Base-by-base conservation (phyloP, 1,284 basidiomycete genomes). In the Ceratobasidium theobromae region DNA sequence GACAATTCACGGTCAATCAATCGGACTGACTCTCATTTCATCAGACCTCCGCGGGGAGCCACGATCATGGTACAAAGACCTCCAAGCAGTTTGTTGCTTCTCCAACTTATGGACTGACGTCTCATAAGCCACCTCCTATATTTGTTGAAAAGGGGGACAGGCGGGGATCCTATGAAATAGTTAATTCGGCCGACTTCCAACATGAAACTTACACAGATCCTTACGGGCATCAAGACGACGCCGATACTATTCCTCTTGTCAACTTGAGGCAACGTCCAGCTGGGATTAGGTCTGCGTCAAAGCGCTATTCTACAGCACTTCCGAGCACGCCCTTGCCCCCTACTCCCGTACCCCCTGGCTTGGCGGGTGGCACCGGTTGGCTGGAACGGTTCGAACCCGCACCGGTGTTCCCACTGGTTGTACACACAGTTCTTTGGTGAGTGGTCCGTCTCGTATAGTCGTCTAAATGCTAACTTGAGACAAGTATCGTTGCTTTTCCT, bases 331-430 rank as follows among this genome's bases (percentile, higher is more conserved):
- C 58, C 21, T 23, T 62, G 21, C 58, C 58, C 12, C 58, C 28
- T 9, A 62, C 46, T 35, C 58, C 58, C 16, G 46, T 62, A 9
- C 46, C 58, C 1, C 46, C 58, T 40, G 58, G 58, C 8, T 41
- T 62, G 3, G 58, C 58, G 18, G 58, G 58, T 27, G 58, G 58
- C 21, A 62, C 46, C 16, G 60, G 60, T 30, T 64, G 46, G 48
- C 27, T 64, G 23, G 46, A 27, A 16, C 46, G 60, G 2, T 64
- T 64, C 35, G 60, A 64, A 21, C 60, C 60, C 27, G 60, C 48
- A 11, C 60, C 60, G 23, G 48, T 64, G 4, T 1, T 64, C 11
- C 60, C 60, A 8, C 32, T 64, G 46, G 30, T 64, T 11, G 21
- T 64, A 8, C 60, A 64, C 14, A 35, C 60, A 3, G 16, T 52